Evolutionary conservation across 768 basidiomycete species (phyloP), one percentile per base, ranked within the genome.

Genomic region (Lactarius sp.): DNA sequence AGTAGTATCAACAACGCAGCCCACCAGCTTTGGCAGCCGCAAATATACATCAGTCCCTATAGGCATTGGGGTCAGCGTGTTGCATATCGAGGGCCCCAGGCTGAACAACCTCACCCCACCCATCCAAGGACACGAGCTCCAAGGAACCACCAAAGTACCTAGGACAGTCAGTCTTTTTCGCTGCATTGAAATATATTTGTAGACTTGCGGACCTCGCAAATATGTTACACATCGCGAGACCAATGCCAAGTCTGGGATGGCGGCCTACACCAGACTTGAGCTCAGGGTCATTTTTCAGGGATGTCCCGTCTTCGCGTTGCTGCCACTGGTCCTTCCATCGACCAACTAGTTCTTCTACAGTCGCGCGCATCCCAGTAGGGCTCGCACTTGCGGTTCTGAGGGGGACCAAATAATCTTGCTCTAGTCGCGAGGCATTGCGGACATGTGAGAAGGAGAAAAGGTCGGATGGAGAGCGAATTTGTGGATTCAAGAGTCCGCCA

Each of bases 391-490:
- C 84, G 12, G 78, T 79, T 14, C 90, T 82, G 59, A 91, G 75
- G 6, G 88, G 87, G 13, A 84, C 85, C 34, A 93, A 72, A 8
- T 89, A 83, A 18, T 84, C 80, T 69, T 81, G 75, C 56, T 88
- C 81, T 74, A 94, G 74, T 54, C 90, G 80, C 22, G 83, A 77
- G 1, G 87, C 84, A 70, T 92, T 92, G 10, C 92, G 83, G 33
- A 87, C 72, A 73, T 94, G 92, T 4, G 92, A 94, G 76, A 95
- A 94, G 4, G 92, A 94, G 74, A 92, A 93, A 6, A 94, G 78
- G 71, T 94, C 92, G 20, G 86, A 83, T 0, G 92, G 85, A 1
- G 79, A 79, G 62, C 78, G 79, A 55, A 90, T 80, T 60, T 81
- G 75, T 7, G 80, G 71, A 20, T 77, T 79, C 50, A 76, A 71